Evolutionary conservation across 305 asterid genomes (phyloP).

Genomic region (Fraxinus velutina): DNA sequence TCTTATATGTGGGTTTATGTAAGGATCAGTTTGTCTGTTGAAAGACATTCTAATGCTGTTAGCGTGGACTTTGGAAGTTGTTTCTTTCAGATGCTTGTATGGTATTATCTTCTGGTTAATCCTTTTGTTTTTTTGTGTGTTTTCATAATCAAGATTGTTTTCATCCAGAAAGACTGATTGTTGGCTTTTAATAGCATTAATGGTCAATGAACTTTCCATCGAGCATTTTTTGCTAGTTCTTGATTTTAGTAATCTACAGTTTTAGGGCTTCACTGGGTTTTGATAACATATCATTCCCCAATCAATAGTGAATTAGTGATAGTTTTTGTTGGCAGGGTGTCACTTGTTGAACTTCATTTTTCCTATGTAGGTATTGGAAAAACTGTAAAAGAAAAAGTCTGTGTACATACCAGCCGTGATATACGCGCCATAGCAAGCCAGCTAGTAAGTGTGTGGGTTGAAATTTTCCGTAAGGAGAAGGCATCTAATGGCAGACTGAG

Average conservation of each 20-base stretch:
- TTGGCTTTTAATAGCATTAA: background rate
- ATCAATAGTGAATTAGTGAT: background rate
- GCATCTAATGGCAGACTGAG: constrained; percentile 66
- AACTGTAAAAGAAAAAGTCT: constrained; percentile 94
- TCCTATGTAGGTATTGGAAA: constrained; percentile 72
- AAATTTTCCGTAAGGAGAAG: constrained; percentile 93
- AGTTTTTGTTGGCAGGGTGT: constrained; percentile 1
- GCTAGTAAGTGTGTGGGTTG: constrained; percentile 96
- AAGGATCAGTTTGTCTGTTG: background rate
- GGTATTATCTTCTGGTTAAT: background rate
- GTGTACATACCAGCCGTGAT: constrained; percentile 99
- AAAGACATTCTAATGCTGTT: background rate
- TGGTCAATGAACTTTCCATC: background rate
- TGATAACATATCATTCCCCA: background rate
- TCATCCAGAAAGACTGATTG: background rate
- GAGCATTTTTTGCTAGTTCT: constrained; percentile 1
- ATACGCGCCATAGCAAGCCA: constrained; percentile 99
- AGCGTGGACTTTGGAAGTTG: background rate
- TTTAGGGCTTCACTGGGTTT: constrained; percentile 13
- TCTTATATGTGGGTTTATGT: background rate
- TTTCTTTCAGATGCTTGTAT: background rate
- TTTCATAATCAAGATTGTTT: background rate
- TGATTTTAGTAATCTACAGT: constrained; percentile 14
- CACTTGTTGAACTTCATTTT: constrained; percentile 12
- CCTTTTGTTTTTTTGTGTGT: background rate